Percentiles rank a stretch among this genome's conserved stretches.
Conservation (phyloP, 139 green algal species). For the Tetraselmis chui region DNA sequence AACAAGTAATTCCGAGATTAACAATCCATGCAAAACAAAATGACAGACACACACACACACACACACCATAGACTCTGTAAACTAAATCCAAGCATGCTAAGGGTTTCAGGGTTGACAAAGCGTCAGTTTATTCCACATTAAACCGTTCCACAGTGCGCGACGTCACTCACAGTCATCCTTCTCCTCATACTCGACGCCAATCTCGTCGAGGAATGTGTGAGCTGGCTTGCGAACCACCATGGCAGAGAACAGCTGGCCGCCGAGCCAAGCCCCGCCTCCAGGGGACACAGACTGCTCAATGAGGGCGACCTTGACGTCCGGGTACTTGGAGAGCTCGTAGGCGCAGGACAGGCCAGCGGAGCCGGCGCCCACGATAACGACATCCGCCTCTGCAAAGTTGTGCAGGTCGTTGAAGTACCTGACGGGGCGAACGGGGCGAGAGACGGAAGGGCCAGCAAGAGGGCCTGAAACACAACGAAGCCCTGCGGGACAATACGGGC, state of each 20-base stretch:
- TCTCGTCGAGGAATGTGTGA: slow-evolving; percentile 82
- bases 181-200: slow-evolving; percentile 28
- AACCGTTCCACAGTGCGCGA: too few species aligned
- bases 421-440: slow-evolving; percentile 15
- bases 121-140: too few species aligned
- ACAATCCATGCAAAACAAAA: too few species aligned
- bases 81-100: too few species aligned
- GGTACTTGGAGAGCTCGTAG: slow-evolving; percentile 91
- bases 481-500: background rate
- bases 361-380: slow-evolving; percentile 67
- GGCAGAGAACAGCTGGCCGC: slow-evolving; percentile 89
- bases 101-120: too few species aligned
- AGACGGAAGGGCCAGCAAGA: background rate
- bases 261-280: slow-evolving; percentile 89
- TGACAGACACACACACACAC: too few species aligned
- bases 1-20: too few species aligned
- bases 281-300: slow-evolving; percentile 74
- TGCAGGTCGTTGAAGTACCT: slow-evolving; percentile 92
- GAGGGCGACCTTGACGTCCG: slow-evolving; percentile 85
- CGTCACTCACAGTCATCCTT: background rate
- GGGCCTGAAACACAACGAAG: background rate
- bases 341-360: slow-evolving; percentile 82
- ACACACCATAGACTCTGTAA: too few species aligned
- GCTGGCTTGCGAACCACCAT: slow-evolving; percentile 96
- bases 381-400: slow-evolving; percentile 70